These are phyloP conservation scores for Fusarium sp. DNA, from an alignment of 2,329 filamentous ascomycete species.

Conservation along the genomic window DNA sequence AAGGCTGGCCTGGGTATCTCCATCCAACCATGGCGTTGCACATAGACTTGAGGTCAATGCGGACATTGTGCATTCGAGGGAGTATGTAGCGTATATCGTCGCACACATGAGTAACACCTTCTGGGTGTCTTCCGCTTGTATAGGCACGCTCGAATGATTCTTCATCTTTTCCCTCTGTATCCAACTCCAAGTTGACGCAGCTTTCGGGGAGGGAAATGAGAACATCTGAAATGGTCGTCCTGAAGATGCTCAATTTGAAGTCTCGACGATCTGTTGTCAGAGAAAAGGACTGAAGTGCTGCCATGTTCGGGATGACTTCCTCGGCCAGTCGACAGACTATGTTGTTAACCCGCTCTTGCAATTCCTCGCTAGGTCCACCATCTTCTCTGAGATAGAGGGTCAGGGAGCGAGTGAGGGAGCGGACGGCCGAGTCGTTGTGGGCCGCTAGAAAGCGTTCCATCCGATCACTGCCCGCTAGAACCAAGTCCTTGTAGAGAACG, in stretches of 20 bases:
- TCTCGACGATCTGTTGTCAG: not conserved
- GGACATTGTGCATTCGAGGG: not conserved
- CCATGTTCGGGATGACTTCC: not conserved
- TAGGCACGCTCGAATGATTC: not conserved
- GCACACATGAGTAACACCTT: not conserved
- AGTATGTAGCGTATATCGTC: not conserved
- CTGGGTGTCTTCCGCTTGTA: too few relatives aligned
- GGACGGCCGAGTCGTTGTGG: not conserved
- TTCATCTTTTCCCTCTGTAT: not conserved
- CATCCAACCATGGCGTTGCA: constrained; percentile 7
- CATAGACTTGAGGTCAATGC: not conserved
- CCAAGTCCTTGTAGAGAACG: not conserved
- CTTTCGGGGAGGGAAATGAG: not conserved
- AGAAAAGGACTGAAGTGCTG: not conserved
- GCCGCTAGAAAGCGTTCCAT: not conserved
- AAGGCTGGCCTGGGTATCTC: not conserved
- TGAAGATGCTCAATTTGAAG: not conserved
- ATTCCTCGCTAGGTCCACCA: not conserved
- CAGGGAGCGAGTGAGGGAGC: not conserved
- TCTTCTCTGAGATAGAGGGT: not conserved
- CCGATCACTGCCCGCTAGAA: not conserved
- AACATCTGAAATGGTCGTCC: not conserved
- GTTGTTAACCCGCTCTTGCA: not conserved
- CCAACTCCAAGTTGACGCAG: constrained; percentile 3
- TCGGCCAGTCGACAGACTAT: not conserved